Conservation (phyloP, 2,329 filamentous ascomycete species). For the Trichoderma asperellum region DNA sequence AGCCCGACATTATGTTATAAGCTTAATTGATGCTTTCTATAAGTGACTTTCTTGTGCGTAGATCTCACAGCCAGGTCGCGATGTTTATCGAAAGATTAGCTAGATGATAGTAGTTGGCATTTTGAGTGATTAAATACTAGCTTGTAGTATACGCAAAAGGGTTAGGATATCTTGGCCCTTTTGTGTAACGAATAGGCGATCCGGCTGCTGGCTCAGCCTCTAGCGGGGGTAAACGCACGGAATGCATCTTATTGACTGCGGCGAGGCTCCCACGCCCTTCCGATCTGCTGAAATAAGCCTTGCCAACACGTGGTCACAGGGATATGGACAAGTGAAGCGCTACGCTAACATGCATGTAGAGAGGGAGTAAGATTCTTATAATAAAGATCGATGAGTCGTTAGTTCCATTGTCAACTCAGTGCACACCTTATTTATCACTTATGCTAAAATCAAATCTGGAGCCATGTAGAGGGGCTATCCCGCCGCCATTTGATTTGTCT, state of each 20-base stretch:
- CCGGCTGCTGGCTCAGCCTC: conserved; percentile 21
- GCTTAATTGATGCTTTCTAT: background rate
- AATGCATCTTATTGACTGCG: conserved; percentile 11
- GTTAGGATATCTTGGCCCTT: conserved; percentile 1
- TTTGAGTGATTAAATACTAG: conserved; percentile 15
- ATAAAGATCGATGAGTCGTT: background rate
- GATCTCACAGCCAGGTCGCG: background rate
- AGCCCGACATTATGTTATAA: conserved; percentile 13
- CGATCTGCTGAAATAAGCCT: conserved; percentile 3
- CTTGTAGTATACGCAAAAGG: background rate
- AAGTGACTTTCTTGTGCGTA: background rate
- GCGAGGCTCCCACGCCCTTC: conserved; percentile 24
- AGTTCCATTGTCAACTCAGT: background rate
- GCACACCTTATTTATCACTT: background rate
- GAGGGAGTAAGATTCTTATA: background rate
- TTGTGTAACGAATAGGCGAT: background rate
- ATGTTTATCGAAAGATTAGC: background rate
- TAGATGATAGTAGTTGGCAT: background rate
- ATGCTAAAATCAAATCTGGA: background rate
- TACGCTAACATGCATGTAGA: background rate
- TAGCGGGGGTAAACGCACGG: conserved; percentile 13
- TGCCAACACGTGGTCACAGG: conserved; percentile 16
- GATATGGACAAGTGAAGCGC: background rate
- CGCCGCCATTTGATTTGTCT: background rate
- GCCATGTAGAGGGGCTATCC: background rate